Evolutionary conservation across 164 flowering plant genomes (phyloP).

Genomic region (Cinnamomum micranthum): DNA sequence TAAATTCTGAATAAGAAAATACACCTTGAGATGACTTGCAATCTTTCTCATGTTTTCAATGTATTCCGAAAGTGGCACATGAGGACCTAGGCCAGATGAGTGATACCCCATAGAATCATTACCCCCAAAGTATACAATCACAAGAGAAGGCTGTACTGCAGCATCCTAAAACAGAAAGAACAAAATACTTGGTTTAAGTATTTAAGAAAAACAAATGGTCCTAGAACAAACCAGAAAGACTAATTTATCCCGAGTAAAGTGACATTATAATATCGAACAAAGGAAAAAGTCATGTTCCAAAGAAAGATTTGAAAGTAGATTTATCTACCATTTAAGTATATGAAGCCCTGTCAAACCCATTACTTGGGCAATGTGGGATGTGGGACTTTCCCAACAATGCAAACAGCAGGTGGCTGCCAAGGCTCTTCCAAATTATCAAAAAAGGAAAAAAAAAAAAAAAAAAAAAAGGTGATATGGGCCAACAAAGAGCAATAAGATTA

Average conservation of each 20-base stretch:
- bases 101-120: conserved; percentile 93
- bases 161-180: conserved; percentile 53
- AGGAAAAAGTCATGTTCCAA: no score
- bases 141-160: conserved; percentile 66
- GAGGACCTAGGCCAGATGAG: conserved; percentile 87
- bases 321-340: no score
- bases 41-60: conserved; percentile 77
- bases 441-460: no score
- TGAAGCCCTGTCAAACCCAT: no score
- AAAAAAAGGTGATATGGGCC: no score
- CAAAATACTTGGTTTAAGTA: background rate
- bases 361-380: no score
- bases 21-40: conserved; percentile 72
- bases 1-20: background rate
- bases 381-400: no score
- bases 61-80: conserved; percentile 87
- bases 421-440: no score
- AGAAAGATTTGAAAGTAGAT: no score
- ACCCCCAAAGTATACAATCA: conserved; percentile 93
- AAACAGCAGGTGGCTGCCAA: no score
- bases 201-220: background rate
- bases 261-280: no score
- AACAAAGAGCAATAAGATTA: no score
- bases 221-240: background rate
- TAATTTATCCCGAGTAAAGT: background rate